Base-by-base conservation (phyloP, 768 basidiomycete species). In the Aureoboletus auriporus region DNA sequence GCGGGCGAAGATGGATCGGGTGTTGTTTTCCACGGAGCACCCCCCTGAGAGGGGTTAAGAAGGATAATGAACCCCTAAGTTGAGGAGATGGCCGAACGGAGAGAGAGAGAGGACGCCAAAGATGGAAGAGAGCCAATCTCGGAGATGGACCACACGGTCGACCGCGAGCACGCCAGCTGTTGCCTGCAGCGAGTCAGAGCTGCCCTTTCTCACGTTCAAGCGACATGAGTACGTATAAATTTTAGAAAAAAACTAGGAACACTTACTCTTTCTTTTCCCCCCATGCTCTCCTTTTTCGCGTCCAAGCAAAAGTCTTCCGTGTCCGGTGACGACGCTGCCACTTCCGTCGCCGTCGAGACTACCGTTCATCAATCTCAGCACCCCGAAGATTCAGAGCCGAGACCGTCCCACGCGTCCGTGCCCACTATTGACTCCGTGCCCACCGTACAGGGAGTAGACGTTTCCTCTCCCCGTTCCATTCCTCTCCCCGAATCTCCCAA, bases 231-330 rank as follows among this genome's bases (percentile, higher is more conserved):
- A 64, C 63, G 62, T 44, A 45, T 64, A 60, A 23, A 23, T 23
- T 23, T 23, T 23, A 2, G n/a, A n/a, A 23, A 23, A 61, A 63
- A 67, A 61, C 41, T 17, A 20, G 26, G 28, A 42, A 16, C 36
- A 34, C 23, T 11, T 41, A 2, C 40, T 46, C 29, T 43, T 37
- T 42, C 30, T 30, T 27, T 36, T 33, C 20, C 31, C 39, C 36
- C 8, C 44, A 65, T 65, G 64, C 42, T 68, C 26, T n/a, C 54
- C 38, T 59, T 65, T 50, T 45, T 65, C 53, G 68, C 54, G 51
- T 23, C 20, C 30, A 58, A 16, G 28, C 45, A n/a, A 44, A 14
- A 34, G 17, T 33, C 33, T 23, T 23, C 20, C 20, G 2, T 23
- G 20, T 23, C 20, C 20, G 20, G 20, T 23, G 20, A 23, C 20